These are phyloP conservation scores for Kluyveromyces sp. DNA, from an alignment of 1,139 yeast genomes.

Conservation along the genomic window DNA sequence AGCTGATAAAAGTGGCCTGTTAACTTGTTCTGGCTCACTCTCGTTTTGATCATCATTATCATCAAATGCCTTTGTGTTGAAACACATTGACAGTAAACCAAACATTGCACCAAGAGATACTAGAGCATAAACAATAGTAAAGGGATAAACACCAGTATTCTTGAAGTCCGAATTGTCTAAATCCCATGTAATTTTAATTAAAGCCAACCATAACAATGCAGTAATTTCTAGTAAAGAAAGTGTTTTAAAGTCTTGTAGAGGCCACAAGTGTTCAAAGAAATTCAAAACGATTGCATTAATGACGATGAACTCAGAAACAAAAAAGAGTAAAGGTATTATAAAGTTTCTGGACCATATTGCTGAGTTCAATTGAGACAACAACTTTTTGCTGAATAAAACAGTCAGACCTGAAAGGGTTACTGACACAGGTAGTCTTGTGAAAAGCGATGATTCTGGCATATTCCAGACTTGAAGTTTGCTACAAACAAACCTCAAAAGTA, in stretches of 20 bases:
- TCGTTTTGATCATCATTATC: slow-evolving; percentile 6
- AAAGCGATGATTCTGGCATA: slow-evolving; percentile 31
- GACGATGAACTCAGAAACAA: slow-evolving; percentile 41
- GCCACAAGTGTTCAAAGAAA: slow-evolving; percentile 41
- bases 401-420: slow-evolving; percentile 35
- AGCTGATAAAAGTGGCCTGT: too few species aligned
- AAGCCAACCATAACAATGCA: slow-evolving; percentile 46
- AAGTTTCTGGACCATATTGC: slow-evolving; percentile 53
- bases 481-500: slow-evolving; percentile 42
- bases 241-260: slow-evolving; percentile 66
- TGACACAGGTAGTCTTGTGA: slow-evolving; percentile 54
- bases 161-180: slow-evolving; percentile 37
- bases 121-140: slow-evolving; percentile 44
- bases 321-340: slow-evolving; percentile 40
- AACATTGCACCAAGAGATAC: slow-evolving; percentile 46
- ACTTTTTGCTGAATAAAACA: slow-evolving; percentile 26
- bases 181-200: slow-evolving; percentile 44
- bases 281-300: slow-evolving; percentile 51
- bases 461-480: slow-evolving; percentile 45
- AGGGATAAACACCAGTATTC: slow-evolving; percentile 54
- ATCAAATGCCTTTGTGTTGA: slow-evolving; percentile 4
- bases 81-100: slow-evolving; percentile 32
- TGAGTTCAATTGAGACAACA: slow-evolving; percentile 40
- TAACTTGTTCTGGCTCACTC: too few species aligned
- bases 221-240: slow-evolving; percentile 54